Evolutionary conservation across 768 basidiomycete genomes (phyloP).

Genomic region (Pleurotus tuber-regium): DNA sequence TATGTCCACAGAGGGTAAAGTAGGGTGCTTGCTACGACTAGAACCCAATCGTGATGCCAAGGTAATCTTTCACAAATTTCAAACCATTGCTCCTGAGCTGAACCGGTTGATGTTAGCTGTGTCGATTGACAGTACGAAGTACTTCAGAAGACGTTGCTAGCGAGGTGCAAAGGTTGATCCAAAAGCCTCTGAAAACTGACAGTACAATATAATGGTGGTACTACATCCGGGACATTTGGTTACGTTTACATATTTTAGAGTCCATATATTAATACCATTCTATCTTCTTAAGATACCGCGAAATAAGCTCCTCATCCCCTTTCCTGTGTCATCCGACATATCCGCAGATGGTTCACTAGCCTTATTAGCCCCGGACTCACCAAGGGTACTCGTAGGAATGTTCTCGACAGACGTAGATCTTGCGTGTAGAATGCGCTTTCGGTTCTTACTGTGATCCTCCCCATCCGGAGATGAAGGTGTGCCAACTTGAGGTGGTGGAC

Average conservation of each 20-base stretch:
- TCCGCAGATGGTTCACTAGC: conserved; percentile 20
- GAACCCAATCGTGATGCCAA: conserved; percentile 97
- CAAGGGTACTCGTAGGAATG: conserved; percentile 32
- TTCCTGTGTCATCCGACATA: conserved; percentile 34
- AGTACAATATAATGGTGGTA: neutral
- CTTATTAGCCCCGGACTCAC: neutral
- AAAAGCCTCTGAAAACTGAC: conserved; percentile 39
- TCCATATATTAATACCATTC: conserved; percentile 10
- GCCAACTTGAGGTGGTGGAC: conserved; percentile 16
- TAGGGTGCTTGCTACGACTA: conserved; percentile 88
- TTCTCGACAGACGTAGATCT: conserved; percentile 61
- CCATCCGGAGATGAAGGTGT: conserved; percentile 16
- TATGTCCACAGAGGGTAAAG: conserved; percentile 88
- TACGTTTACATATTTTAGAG: neutral
- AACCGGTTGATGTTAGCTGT: conserved; percentile 58
- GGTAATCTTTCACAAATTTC: conserved; percentile 40
- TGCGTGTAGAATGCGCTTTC: conserved; percentile 25
- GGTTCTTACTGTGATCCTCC: conserved; percentile 13
- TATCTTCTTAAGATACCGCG: conserved; percentile 32
- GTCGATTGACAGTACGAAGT: conserved; percentile 90
- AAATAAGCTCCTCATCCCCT: conserved; percentile 36
- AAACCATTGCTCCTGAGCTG: neutral
- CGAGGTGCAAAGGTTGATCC: conserved; percentile 61
- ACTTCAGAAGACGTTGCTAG: conserved; percentile 88
- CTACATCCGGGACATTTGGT: conserved; percentile 3